Percentiles rank a stretch among this genome's conserved stretches.
phyloP scores from a whole-genome alignment of 2,329 filamentous ascomycete genomes.

The Lachnum nothofagi region DNA sequence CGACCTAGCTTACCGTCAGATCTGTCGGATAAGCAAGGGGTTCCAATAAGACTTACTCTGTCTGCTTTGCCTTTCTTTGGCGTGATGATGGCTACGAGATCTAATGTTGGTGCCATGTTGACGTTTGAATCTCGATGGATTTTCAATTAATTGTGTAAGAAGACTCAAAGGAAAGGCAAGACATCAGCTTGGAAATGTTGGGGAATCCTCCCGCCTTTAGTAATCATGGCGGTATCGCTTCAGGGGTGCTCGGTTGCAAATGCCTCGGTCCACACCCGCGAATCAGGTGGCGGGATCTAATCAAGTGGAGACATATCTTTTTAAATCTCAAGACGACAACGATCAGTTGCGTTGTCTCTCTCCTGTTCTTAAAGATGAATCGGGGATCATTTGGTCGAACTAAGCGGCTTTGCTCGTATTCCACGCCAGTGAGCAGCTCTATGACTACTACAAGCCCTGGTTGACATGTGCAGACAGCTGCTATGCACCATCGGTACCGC shows the following conservation, averaged over 20 bases:
- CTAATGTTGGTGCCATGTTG: slow-evolving; percentile 21
- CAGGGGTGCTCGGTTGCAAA: not conserved
- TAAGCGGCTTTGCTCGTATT: no score
- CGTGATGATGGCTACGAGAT: slow-evolving; percentile 25
- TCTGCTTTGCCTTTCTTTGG: slow-evolving; percentile 28
- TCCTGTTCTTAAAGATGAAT: no score
- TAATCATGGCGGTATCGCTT: not conserved
- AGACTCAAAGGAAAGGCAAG: no score
- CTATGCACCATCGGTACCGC: no score
- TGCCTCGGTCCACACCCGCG: not conserved
- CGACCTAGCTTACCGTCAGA: slow-evolving; percentile 17
- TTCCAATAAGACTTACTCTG: slow-evolving; percentile 16
- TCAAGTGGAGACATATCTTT: slow-evolving; percentile 1
- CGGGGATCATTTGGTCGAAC: no score
- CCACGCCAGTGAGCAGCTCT: no score
- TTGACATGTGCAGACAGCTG: no score
- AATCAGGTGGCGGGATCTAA: not conserved
- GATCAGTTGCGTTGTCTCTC: no score
- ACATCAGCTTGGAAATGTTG: no score
- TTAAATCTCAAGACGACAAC: no score
- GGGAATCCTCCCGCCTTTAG: not conserved
- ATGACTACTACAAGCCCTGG: no score
- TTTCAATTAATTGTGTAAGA: no score
- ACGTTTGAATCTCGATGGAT: not conserved
- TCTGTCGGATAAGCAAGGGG: not conserved